Evolutionary conservation across 768 basidiomycete species (phyloP), one percentile per base, ranked within the genome.

Genomic region (Flagelloscypha sp.): DNA sequence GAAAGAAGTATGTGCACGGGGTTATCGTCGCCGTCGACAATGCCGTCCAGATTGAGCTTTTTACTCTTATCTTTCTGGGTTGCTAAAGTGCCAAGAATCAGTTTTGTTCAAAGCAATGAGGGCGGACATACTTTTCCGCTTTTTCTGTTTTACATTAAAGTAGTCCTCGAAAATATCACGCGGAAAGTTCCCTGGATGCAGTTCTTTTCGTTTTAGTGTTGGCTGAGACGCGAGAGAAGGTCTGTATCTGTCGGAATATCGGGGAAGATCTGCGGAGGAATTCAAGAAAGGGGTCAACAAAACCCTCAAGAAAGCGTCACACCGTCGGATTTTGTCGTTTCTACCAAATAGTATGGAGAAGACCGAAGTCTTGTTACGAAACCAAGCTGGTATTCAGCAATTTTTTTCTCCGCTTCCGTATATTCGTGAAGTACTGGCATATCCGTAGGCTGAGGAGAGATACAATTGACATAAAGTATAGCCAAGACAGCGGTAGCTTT

Each of bases 231-330:
- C 49, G 5, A 63, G 54, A 6, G 76, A 76, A 2, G 79, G 74
- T 6, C 79, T 70, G 53, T 88, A 87, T 56, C 84, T 85, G 57
- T 90, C 87, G 12, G 84, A 86, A 53, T 87, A 90, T 19, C 83
- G 76, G 27, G 81, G 75, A 4, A 89, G 58, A 27, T 86, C 87
- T 84, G 46, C 17, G 42, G 13, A 13, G 29, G 23, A 34, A 24
- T 24, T 36, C 11, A 31, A 30, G 22, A 17, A 7, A 30, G 12
- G 9, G 16, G 20, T 25, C 20, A 34, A 23, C 38, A 7, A 23
- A 20, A 23, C 6, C 5, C 24, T 6, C 6, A 16, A 7, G n/a
- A 27, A 21, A 18, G 10, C 1, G 18, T 44, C 57, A 30, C 36
- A 70, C 70, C 84, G 32, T 66, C 69, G 3, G 80, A 74, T 57